Evolutionary conservation across 2,329 filamentous ascomycete genomes (phyloP).

Genomic region (Laburnicola sp.): DNA sequence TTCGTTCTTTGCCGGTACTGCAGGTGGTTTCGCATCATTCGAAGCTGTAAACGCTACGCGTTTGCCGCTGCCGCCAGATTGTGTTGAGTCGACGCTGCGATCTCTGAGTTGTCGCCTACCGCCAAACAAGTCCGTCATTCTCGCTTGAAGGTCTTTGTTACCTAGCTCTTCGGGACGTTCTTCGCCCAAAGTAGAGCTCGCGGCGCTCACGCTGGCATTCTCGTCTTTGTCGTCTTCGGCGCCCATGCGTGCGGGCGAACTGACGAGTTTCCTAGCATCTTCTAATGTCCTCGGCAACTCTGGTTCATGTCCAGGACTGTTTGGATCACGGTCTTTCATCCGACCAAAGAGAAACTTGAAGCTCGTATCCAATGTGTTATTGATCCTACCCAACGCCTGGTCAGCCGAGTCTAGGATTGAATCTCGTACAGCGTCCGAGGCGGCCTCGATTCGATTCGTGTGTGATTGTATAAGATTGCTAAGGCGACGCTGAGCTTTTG

Average conservation of each 20-base stretch:
- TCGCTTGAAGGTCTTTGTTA: constrained; percentile 54
- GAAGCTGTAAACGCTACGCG: constrained; percentile 55
- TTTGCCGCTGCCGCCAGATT: constrained; percentile 66
- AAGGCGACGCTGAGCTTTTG: constrained; percentile 70
- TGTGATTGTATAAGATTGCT: constrained; percentile 87
- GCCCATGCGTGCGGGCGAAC: constrained; percentile 61
- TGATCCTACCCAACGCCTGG: constrained; percentile 88
- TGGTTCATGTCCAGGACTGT: constrained; percentile 40
- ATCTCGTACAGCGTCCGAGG: constrained; percentile 76
- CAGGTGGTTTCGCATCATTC: constrained; percentile 30
- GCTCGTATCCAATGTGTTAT: constrained; percentile 85
- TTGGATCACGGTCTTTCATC: constrained; percentile 67
- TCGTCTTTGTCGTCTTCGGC: constrained; percentile 59
- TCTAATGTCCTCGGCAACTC: constrained; percentile 85
- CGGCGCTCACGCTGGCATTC: constrained; percentile 53
- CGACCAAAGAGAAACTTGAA: constrained; percentile 92
- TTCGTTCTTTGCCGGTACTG: constrained; percentile 31
- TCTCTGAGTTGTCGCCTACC: constrained; percentile 68
- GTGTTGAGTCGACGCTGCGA: constrained; percentile 72
- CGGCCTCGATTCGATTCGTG: constrained; percentile 76
- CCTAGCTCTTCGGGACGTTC: constrained; percentile 38
- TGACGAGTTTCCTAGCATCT: constrained; percentile 87
- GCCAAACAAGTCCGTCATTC: constrained; percentile 70
- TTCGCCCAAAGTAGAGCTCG: constrained; percentile 55
- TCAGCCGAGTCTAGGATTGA: constrained; percentile 78